phyloP scores from a whole-genome alignment of 805 yeast species.

The Saccharomycopsis microspora region DNA sequence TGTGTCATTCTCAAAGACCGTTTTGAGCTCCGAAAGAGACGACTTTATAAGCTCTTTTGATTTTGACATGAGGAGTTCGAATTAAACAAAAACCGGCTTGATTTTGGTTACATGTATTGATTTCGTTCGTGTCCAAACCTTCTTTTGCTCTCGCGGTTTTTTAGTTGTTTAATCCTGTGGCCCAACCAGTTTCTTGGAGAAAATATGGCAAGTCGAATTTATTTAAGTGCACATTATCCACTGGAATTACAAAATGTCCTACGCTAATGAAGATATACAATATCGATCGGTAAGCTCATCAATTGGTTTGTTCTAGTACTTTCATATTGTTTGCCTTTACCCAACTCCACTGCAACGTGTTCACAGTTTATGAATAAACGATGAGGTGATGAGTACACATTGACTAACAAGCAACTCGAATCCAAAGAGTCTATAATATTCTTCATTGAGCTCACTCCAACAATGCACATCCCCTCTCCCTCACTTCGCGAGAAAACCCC shows the following conservation, averaged over 20 bases:
- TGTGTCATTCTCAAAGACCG: constrained; percentile 27
- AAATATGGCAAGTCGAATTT: background rate
- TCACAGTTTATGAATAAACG: background rate
- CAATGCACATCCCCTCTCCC: constrained; percentile 29
- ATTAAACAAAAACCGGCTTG: no score
- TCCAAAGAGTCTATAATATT: constrained; percentile 54
- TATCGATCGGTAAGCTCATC: no score
- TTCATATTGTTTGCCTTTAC: background rate
- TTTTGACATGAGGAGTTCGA: background rate
- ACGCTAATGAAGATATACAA: no score
- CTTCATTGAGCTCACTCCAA: constrained; percentile 44
- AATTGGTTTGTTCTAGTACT: background rate
- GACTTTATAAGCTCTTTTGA: constrained; percentile 17
- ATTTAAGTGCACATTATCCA: background rate
- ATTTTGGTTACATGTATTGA: no score
- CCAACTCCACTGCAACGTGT: background rate
- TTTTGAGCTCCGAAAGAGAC: constrained; percentile 25
- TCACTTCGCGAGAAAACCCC: constrained; percentile 28
- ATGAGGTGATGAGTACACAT: no score
- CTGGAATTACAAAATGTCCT: no score
- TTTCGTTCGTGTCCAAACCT: no score
- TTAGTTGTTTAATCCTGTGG: background rate
- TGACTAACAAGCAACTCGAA: constrained; percentile 27
- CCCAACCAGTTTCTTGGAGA: background rate
- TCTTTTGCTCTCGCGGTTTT: background rate